Evolutionary conservation across 345 rosid species (phyloP), one percentile per base, ranked within the genome.

Genomic region (Citrus trifoliata): DNA sequence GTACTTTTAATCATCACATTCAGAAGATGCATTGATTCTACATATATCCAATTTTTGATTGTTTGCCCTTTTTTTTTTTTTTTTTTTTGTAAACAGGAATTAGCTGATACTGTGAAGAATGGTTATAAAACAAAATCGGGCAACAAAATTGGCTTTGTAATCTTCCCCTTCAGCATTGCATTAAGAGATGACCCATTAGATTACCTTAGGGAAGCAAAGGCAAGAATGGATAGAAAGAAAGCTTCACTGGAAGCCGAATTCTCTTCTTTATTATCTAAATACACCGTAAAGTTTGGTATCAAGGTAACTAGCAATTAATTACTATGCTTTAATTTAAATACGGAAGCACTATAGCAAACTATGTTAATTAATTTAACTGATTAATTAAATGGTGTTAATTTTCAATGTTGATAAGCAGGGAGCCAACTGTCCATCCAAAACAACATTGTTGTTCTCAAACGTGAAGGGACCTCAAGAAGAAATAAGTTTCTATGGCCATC

Each of bases 391-490:
- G 33, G 6, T 56, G 12, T 42, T 42, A 42, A 42, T 42, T 10
- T 42, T 46, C 51, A 13, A 46, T 46, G 51, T 46, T 14, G 51
- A 27, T 46, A 7, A 25, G 35, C 79, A 86, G 86, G 79, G 51
- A 10, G 79, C 78, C 6, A 70, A 67, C 67, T 46, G 65, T 63
- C 64, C 80, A 9, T 75, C 74, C 10, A 66, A 80, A 71, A 82
- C 85, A 4, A 82, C 87, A 13, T 5, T 84, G 58, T 37, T 79
- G 7, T 81, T 78, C 64, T 87, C 89, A 4, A 87, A 84, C 38
- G 74, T 84, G 69, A 73, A 46, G 30, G 89, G 86, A 9, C 87
- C 87, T 0, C 40, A 51, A 9, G 86, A 87, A 55, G 87, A 87
- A 76, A 71, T 87, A 14, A 76, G 81, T 67, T 74, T 78, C 7